Evolutionary conservation across 176 grass and related monocot species (phyloP).

Genomic region (Metroxylon sagu): DNA sequence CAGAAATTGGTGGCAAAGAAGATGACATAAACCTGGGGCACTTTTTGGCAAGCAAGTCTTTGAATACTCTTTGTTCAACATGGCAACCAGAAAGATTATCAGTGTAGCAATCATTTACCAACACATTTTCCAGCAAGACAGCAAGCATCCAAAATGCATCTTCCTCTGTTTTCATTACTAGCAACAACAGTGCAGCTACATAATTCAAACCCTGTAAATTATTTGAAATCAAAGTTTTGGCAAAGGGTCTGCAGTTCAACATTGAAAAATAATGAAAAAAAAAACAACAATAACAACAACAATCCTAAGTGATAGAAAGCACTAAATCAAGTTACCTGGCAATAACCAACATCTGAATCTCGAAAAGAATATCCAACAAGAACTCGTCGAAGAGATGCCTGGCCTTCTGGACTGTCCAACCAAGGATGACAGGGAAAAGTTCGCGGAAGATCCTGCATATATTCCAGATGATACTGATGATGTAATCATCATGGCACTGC

Average conservation of each 20-base stretch:
- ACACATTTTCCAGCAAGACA: constrained; percentile 89
- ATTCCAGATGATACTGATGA: background rate
- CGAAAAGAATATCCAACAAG: constrained; percentile 93
- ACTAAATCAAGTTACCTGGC: constrained; percentile 40
- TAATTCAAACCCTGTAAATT: constrained; percentile 82
- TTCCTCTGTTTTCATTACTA: constrained; percentile 91
- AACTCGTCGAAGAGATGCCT: constrained; percentile 81
- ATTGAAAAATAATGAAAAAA: background rate
- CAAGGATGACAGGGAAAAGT: constrained; percentile 93
- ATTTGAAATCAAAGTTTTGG: no score
- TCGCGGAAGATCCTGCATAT: constrained; percentile 74
- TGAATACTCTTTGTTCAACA: constrained; percentile 98
- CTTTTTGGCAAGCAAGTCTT: constrained; percentile 89
- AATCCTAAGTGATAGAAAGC: no score
- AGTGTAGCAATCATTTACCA: constrained; percentile 91
- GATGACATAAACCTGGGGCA: constrained; percentile 50
- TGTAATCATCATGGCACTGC: no score
- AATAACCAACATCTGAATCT: constrained; percentile 99
- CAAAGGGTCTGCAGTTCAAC: no score
- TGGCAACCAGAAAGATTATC: constrained; percentile 96
- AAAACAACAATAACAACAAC: background rate
- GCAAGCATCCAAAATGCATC: constrained; percentile 97
- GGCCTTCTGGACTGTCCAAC: constrained; percentile 75
- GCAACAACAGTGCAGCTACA: constrained; percentile 78
- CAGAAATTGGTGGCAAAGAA: background rate